Conservation (phyloP, 352 stramenopile species). For the Globisporangium nodosum region DNA sequence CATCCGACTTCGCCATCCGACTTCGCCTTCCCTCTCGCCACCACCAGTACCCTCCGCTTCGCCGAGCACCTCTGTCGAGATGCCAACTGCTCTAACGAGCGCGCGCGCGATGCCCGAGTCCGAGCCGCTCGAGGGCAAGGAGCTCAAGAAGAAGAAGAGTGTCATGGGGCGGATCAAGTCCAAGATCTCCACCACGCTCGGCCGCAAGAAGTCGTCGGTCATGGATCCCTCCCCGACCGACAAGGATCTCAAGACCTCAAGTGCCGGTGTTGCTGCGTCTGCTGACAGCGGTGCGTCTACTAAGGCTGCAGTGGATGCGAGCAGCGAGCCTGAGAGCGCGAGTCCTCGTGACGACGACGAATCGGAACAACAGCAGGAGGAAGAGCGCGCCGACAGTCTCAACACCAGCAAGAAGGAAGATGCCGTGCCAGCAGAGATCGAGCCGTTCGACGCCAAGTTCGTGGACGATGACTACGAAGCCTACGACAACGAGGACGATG, state of each 20-base stretch:
- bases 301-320: neutral
- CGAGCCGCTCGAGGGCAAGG: constrained; percentile 16
- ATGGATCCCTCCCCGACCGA: constrained; percentile 22
- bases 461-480: constrained; percentile 17
- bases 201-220: constrained; percentile 29
- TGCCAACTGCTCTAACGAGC: constrained; percentile 1
- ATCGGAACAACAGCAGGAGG: neutral
- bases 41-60: neutral
- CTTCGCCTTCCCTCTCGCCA: neutral
- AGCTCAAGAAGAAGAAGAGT: constrained; percentile 49
- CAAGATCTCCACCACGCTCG: constrained; percentile 45
- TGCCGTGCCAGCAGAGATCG: constrained; percentile 1
- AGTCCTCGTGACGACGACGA: neutral
- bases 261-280: neutral
- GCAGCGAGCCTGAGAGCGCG: constrained; percentile 14
- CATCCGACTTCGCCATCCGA: neutral
- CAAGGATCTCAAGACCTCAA: constrained; percentile 19
- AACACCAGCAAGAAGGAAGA: neutral
- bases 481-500: constrained; percentile 3
- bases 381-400: neutral
- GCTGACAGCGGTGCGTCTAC: neutral
- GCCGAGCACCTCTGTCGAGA: neutral
- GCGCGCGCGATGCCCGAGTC: constrained; percentile 8
- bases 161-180: constrained; percentile 69
- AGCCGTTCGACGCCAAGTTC: constrained; percentile 15